Evolutionary conservation across 345 rosid genomes (phyloP), one percentile per base, ranked within the genome.

Genomic region (Noccaea bulbosa): DNA sequence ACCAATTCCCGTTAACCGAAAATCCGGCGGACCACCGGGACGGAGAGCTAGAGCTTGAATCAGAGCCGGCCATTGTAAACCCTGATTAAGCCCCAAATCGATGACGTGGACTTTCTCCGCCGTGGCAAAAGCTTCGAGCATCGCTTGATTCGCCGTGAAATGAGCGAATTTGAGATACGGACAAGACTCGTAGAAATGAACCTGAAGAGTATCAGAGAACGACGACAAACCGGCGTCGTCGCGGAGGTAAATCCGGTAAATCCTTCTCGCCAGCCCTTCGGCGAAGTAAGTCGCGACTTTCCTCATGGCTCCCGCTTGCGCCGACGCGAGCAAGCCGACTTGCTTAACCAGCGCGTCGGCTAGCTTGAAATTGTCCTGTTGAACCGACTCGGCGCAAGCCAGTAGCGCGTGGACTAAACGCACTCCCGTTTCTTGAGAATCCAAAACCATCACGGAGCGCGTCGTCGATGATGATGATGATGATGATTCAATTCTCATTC

Each of bases 261-360:
- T 93, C 77, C 89, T 80, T 0, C 96, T 80, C 38, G 97, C 96
- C 1, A 93, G 77, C 3, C 90, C 97, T 67, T 84, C 88, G 0
- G 98, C 96, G 73, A 93, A 93, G 75, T 87, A 88, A 24, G 88
- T 90, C 5, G 97, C 98, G n/a, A 93, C 97, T 73, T 90, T 93
- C 37, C 92, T 77, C 97, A 93, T 90, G 16, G 97, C 88, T 0
- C 98, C 96, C 8, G 82, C 78, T 57, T 93, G 98, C 20, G 96
- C 83, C 1, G 74, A 71, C 4, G 98, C 93, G 3, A 88, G 87
- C n/a, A 83, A 46, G 0, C 93, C 87, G 6, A 90, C 82, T 48
- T 88, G 89, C 81, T 88, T 93, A 5, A 93, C 90, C 2, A 93
- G 89, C 34, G 88, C 88, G 44, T 88, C 96, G 0, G 92, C 98